Evolutionary conservation across 2,329 filamentous ascomycete genomes (phyloP).

Genomic region (Aspergillus sp.): DNA sequence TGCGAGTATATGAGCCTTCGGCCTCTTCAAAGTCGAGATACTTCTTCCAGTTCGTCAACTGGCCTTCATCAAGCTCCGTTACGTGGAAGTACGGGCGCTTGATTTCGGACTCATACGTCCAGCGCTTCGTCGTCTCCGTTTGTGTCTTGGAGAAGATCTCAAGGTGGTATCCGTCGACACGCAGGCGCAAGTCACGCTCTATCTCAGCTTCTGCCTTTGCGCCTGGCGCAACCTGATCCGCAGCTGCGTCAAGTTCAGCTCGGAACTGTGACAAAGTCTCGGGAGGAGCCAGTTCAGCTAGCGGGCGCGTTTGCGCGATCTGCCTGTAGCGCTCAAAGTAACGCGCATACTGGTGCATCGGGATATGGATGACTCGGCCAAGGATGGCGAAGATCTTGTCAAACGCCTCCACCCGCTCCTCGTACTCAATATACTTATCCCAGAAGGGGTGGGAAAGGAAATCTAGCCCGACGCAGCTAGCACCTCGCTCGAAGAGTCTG

Average conservation of each 20-base stretch:
- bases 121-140: conserved; percentile 85
- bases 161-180: conserved; percentile 79
- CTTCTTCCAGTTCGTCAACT: conserved; percentile 90
- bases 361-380: conserved; percentile 80
- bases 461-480: conserved; percentile 82
- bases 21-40: conserved; percentile 95
- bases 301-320: conserved; percentile 72
- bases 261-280: conserved; percentile 72
- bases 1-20: conserved; percentile 76
- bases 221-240: conserved; percentile 46
- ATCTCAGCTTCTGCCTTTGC: conserved; percentile 74
- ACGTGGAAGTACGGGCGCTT: conserved; percentile 98
- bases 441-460: conserved; percentile 95
- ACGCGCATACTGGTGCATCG: conserved; percentile 92
- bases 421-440: conserved; percentile 98
- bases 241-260: conserved; percentile 67
- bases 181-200: conserved; percentile 78
- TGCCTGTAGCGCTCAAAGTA: conserved; percentile 92
- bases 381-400: conserved; percentile 87
- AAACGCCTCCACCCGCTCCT: conserved; percentile 82
- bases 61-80: conserved; percentile 82
- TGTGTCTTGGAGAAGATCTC: conserved; percentile 82
- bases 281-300: conserved; percentile 72
- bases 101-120: conserved; percentile 92
- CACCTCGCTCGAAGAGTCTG: conserved; percentile 91